phyloP scores from a whole-genome alignment of 2,329 filamentous ascomycete genomes.

The Helotiales sp. region DNA sequence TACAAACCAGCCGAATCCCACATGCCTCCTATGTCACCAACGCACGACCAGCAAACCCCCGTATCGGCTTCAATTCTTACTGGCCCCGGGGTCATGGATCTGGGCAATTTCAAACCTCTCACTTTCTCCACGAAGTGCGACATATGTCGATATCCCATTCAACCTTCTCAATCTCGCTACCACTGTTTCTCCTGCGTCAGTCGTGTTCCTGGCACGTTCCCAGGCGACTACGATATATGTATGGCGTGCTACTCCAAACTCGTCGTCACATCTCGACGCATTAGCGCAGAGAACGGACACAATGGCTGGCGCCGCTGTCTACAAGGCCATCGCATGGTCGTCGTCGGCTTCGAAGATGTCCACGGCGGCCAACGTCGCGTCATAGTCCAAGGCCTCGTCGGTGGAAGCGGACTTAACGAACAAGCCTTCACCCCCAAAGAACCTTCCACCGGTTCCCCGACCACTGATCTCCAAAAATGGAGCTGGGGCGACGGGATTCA shows the following conservation, averaged over 20 bases:
- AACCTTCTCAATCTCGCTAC: constrained; percentile 70
- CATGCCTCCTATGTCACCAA: constrained; percentile 47
- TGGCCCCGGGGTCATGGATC: constrained; percentile 51
- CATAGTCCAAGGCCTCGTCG: constrained; percentile 75
- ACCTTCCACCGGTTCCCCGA: constrained; percentile 35
- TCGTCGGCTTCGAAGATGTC: constrained; percentile 75
- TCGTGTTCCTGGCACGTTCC: constrained; percentile 52
- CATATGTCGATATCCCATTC: constrained; percentile 74
- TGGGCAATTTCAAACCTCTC: constrained; percentile 66
- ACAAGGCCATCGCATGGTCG: constrained; percentile 80
- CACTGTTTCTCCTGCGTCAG: constrained; percentile 80
- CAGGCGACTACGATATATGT: constrained; percentile 89
- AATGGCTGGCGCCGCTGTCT: constrained; percentile 84
- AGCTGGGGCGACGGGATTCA: constrained; percentile 52
- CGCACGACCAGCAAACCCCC: constrained; percentile 50
- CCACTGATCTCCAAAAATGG: constrained; percentile 54
- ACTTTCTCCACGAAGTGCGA: constrained; percentile 79
- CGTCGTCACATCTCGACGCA: constrained; percentile 60
- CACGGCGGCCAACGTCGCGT: constrained; percentile 70
- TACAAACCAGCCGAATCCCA: constrained; percentile 54
- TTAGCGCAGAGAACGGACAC: constrained; percentile 76
- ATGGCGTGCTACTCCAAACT: constrained; percentile 75
- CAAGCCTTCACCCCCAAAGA: constrained; percentile 49
- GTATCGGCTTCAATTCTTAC: constrained; percentile 54
- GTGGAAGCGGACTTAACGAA: constrained; percentile 71